Evolutionary conservation across 352 stramenopile genomes (phyloP), one percentile per base, ranked within the genome.

Genomic region (Plasmopara muralis): DNA sequence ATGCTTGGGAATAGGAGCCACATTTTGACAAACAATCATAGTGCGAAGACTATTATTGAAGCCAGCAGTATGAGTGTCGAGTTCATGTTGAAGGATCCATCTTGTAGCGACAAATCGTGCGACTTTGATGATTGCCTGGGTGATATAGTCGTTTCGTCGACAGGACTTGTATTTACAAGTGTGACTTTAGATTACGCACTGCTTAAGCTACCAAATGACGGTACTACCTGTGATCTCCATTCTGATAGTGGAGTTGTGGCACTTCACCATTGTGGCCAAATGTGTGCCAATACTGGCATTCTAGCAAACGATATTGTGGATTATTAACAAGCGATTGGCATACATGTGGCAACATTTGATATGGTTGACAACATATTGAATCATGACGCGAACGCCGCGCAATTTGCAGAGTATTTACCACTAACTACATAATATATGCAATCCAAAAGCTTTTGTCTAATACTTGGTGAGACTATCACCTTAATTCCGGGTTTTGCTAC

Each of bases 11-110:
- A 68, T 7, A 53, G 74, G 34, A 70, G 74, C 4, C 72, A 89
- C 50, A 18, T 89, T 43, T 61, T 89, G 41, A 89, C 79, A 9
- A 89, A 89, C 55, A 66, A 85, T 49, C 79, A 89, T 57, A 87
- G 79, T 62, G 62, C 86, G n/a, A 60, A 69, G 20, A 64, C 56
- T 0, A 54, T 70, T 10, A 46, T 42, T 9, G 70, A 87, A 13
- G 76, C 79, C 0, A 43, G 35, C 2, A 47, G 39, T 15, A 75
- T 68, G 8, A 81, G 60, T 0, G 68, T 86, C 18, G 75, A 89
- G 56, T 87, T 89, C 54, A 74, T 83, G 62, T 76, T 75, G 5
- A 65, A 86, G 47, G 70, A 60, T 0, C 16, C 15, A 10, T 53
- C 49, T 2, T 87, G 77, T 47, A 66, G 49, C 9, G 55, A 61